Evolutionary conservation across 1,284 basidiomycete species (phyloP).

Genomic region (Cutaneotrichosporon spelunceum): DNA sequence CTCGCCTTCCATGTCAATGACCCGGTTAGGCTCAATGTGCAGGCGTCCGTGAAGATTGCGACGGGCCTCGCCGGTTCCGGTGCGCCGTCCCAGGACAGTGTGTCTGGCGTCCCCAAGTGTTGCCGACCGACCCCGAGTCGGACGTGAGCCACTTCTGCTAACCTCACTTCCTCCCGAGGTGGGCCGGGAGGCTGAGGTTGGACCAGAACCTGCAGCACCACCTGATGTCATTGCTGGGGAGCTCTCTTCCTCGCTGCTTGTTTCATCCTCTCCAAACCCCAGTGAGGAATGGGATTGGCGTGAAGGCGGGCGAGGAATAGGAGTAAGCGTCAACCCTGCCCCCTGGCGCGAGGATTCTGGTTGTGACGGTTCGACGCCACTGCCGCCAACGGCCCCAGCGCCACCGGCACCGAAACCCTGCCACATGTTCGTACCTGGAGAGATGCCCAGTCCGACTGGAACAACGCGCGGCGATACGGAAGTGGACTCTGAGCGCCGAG

Average conservation of each 20-base stretch:
- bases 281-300: neutral
- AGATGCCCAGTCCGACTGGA: neutral
- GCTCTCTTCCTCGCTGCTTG: neutral
- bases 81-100: neutral
- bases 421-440: neutral
- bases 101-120: neutral
- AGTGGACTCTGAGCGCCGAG: neutral
- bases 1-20: conserved; percentile 36
- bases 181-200: conserved; percentile 1
- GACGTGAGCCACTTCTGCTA: conserved; percentile 4
- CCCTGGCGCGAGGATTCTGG: neutral
- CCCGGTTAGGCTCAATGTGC: conserved; percentile 39
- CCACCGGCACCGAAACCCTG: neutral
- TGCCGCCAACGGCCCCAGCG: neutral
- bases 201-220: neutral
- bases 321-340: neutral
- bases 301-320: neutral
- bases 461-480: neutral
- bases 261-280: neutral
- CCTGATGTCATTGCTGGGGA: neutral
- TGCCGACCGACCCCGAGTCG: conserved; percentile 6
- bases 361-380: neutral
- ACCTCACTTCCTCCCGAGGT: conserved; percentile 5
- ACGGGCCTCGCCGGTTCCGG: neutral
- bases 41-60: conserved; percentile 42